Conservation (phyloP, 2,329 filamentous ascomycete genomes). For the Ceratocystis papillata region DNA sequence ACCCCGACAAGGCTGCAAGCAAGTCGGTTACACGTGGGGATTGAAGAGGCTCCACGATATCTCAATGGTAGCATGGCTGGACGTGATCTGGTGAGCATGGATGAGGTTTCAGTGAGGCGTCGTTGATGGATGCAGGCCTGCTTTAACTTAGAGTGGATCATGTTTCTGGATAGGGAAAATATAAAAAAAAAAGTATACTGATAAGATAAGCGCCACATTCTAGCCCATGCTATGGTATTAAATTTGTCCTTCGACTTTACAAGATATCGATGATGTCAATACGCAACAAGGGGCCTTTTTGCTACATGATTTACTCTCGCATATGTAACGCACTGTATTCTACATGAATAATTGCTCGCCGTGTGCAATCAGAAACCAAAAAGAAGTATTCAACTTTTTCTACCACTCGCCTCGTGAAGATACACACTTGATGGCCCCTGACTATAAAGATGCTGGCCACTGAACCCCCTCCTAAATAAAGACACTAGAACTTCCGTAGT, state of each 20-base stretch:
- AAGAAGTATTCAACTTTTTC: neutral
- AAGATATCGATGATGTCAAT: constrained; percentile 14
- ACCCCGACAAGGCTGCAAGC: neutral
- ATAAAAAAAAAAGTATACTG: neutral
- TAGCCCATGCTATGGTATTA: neutral
- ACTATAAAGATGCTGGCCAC: neutral
- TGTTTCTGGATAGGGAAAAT: neutral
- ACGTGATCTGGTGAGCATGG: neutral
- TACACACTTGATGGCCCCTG: neutral
- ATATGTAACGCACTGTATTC: too few species aligned
- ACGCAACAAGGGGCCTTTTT: neutral
- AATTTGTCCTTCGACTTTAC: neutral
- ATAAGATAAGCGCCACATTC: constrained; percentile 23
- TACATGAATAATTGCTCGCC: too few species aligned
- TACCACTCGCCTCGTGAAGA: neutral
- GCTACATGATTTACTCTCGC: neutral
- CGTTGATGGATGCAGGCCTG: neutral
- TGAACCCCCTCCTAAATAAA: neutral
- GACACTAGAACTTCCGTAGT: neutral
- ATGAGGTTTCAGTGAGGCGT: too few species aligned
- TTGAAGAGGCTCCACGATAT: neutral
- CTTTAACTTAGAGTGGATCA: neutral
- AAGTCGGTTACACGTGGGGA: neutral
- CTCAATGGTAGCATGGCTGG: neutral
- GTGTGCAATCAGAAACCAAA: too few species aligned